Base-by-base conservation (phyloP, 352 stramenopile species). In the Sclerospora graminicola region DNA sequence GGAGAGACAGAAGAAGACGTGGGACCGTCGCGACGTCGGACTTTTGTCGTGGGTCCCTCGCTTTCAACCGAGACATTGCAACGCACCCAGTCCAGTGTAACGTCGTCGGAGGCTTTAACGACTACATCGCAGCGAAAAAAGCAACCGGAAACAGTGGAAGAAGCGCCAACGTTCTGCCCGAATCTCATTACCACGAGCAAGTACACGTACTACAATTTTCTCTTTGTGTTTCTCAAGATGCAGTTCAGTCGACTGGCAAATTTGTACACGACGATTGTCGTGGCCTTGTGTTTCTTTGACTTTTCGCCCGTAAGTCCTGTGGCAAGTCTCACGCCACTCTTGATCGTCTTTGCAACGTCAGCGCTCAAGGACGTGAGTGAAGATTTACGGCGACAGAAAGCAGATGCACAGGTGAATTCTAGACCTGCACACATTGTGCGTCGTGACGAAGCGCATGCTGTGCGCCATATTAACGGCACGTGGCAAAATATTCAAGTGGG, bases 141-240 rank as follows among this genome's bases (percentile, higher is more conserved):
- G 34, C 43, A 69, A 18, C 46, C 59, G 6, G 59, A 62, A 8
- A 19, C 32, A 8, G 37, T 52, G 16, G 47, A 60, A 39, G 48
- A 68, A 6, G 42, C 60, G 1, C 45, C 60, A 13, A 42, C 59
- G 14, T 91, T 90, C 45, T 71, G 57, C 51, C 71, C 72, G 23
- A 94, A 94, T 57, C 52, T 82, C 31, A 86, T 94, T 23, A 50
- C 68, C 26, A 91, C 82, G 43, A 93, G 79, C 72, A 92, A 93
- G 76, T 94, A 94, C 65, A 94, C 83, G 27, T 76, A 78, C 51
- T 93, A 87, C 73, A 94, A 93, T 63, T 94, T 94, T 43, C 56
- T 79, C 48, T 90, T 89, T 44, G 74, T 93, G 18, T 93, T 92
- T 21, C 56, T 94, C 32, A 88, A 89, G 63, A 89, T 92, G 72